Base-by-base conservation (phyloP, 225 moss, liverwort and hornwort genomes). In the Thuidium tamariscinum region DNA sequence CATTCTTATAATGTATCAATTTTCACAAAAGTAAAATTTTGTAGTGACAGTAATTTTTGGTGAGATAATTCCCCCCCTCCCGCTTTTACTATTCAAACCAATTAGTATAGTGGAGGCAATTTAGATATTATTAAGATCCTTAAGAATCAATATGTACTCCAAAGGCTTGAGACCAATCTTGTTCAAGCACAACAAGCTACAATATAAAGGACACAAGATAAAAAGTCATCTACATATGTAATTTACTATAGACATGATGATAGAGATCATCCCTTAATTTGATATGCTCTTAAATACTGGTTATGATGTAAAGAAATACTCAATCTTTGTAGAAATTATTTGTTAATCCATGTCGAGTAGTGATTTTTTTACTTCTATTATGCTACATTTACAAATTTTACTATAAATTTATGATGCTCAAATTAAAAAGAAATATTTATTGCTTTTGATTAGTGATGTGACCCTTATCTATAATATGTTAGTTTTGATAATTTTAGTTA, bases 241-340 rank as follows among this genome's bases (percentile, higher is more conserved):
- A 70, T 42, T 42, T 42, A 2, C 0, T 70, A 70, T 0, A 42
- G 0, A 42, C 0, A 42, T 70, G 16, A 42, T 2, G 0, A 7
- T 16, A 27, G 5, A 27, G 0, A 9, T 26, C 27, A 71, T 42
- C 2, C 5, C 0, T 69, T 15, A 1, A 1, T 67, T 67, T 2
- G 13, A 37, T 23, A 22, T 11, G 11, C 51, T 9, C 3, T 15
- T 41, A 0, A 4, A 15, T 14, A 25, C 1, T 26, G 0, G 2
- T 71, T 71, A 29, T 29, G 9, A 44, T 29, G 29, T 29, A 2
- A 16, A 0, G 10, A 44, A 10, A 44, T 44, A 0, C 4, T 25
- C 14, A 41, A 69, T 13, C 2, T 9, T 5, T 29, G 17, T 10
- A 17, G 29, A 17, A 71, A 2, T 44, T 71, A 29, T 16, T 15